Percentiles rank a stretch among this genome's conserved stretches.
phyloP scores from a whole-genome alignment of 2,329 filamentous ascomycete species.

The Colletotrichum higginsianum region DNA sequence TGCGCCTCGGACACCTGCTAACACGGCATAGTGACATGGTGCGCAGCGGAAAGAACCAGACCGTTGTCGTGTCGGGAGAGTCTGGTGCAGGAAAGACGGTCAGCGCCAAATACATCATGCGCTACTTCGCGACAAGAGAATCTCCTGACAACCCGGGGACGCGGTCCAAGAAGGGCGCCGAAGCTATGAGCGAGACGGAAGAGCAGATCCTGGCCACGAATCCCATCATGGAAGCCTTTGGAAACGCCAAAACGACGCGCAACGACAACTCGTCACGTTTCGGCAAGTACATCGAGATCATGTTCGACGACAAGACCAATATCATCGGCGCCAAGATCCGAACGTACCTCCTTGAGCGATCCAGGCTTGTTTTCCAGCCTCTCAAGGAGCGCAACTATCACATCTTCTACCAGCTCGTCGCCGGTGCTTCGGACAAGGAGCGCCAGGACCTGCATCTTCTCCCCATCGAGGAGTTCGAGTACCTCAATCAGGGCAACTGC shows the following conservation, averaged over 20 bases:
- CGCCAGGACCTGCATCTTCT: slow-evolving; percentile 84
- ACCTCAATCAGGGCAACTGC: slow-evolving; percentile 94
- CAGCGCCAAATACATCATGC: slow-evolving; percentile 99
- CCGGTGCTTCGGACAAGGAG: slow-evolving; percentile 89
- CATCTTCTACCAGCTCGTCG: slow-evolving; percentile 97
- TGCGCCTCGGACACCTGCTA: slow-evolving; percentile 49
- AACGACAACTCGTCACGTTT: slow-evolving; percentile 99
- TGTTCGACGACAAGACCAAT: slow-evolving; percentile 95
- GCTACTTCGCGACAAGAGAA: slow-evolving; percentile 98
- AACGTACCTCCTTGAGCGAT: slow-evolving; percentile 95
- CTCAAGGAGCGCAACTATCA: slow-evolving; percentile 99
- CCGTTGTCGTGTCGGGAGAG: slow-evolving; percentile 98
- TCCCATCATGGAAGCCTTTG: slow-evolving; percentile 99
- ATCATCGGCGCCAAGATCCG: slow-evolving; percentile 98
- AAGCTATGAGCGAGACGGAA: slow-evolving; percentile 96
- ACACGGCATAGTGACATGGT: slow-evolving; percentile 87
- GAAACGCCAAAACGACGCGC: slow-evolving; percentile 99
- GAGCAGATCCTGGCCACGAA: slow-evolving; percentile 99
- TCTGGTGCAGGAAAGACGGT: slow-evolving; percentile 99
- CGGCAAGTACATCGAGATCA: slow-evolving; percentile 99
- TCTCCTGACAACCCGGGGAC: slow-evolving; percentile 88
- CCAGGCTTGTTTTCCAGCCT: slow-evolving; percentile 95
- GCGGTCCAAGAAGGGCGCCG: slow-evolving; percentile 80
- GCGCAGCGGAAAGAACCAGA: slow-evolving; percentile 95
- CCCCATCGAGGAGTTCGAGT: slow-evolving; percentile 92